phyloP scores from a whole-genome alignment of 192 early-diverging fungal genomes.

The Mortierella hygrophila region DNA sequence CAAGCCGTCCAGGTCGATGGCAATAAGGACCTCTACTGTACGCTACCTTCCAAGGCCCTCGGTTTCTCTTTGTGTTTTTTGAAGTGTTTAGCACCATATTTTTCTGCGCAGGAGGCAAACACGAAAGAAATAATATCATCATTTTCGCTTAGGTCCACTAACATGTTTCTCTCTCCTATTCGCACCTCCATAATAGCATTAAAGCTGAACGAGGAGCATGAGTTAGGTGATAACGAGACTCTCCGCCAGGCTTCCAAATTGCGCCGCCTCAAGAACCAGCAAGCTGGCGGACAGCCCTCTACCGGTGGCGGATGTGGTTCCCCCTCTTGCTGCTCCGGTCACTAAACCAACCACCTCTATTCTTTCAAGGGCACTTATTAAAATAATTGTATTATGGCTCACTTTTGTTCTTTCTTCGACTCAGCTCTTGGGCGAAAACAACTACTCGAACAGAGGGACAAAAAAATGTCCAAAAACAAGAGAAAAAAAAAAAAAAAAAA shows the following conservation, averaged over 20 bases:
- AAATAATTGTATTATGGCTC: too few relatives aligned
- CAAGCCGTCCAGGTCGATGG: conserved; percentile 49
- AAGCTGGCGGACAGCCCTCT: conserved; percentile 20
- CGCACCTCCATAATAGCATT: conserved; percentile 17
- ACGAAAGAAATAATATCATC: too few relatives aligned
- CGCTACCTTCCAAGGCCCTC: neutral
- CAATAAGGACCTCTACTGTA: conserved; percentile 32
- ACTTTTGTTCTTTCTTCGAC: too few relatives aligned
- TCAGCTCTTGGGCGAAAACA: neutral
- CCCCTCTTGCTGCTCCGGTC: conserved; percentile 32
- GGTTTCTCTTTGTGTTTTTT: too few relatives aligned
- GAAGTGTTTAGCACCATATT: too few relatives aligned
- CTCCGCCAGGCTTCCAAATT: conserved; percentile 47
- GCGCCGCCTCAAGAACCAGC: conserved; percentile 37
- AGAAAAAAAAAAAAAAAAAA: conserved; percentile 2
- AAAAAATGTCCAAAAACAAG: neutral
- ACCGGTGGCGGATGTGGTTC: conserved; percentile 45
- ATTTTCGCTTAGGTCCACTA: too few relatives aligned
- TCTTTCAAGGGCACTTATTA: too few relatives aligned
- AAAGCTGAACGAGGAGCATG: conserved; percentile 35
- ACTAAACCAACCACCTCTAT: neutral
- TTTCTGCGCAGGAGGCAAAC: neutral
- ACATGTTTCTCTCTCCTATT: neutral
- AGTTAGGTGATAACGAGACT: conserved; percentile 50
- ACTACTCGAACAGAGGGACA: neutral